Base-by-base conservation (phyloP, 2,329 filamentous ascomycete genomes). In the Cordyceps cicadae region DNA sequence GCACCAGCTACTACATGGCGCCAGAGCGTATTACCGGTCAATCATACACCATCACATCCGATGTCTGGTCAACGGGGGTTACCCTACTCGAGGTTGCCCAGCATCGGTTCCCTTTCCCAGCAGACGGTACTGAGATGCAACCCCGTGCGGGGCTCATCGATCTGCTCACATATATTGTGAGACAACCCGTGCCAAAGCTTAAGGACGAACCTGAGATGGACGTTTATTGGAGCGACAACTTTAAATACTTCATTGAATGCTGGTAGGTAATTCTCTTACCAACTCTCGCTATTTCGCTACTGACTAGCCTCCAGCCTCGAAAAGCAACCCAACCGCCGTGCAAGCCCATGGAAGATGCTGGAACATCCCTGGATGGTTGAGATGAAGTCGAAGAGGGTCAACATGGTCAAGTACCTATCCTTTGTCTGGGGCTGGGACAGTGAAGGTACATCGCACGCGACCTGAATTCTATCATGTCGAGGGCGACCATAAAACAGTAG, bases 161-260 rank as follows among this genome's bases (percentile, higher is more conserved):
- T 72, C 81, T 99, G 12, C 79, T 99, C 63, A 99, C 94, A 14
- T 99, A 97, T 72, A 99, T 99, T 71, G 94, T 99, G 50, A 87
- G 91, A 66, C 94, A 99, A 73, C 88, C 90, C 3, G 96, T 97
- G 62, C 94, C 94, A 2, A 95, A 92, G 73, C 79, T 99, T 64
- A 97, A 97, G 75, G 94, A 99, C 67, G 94, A 99, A 75, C 90
- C 90, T 0, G 86, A 91, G 37, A 90, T 89, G 66, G 87, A 87
- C 62, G 95, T 99, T 66, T 88, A 87, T 71, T 99, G 94, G 94
- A 96, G 90, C 67, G 90, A 95, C 67, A 96, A 90, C 70, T 97
- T 99, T 77, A 99, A 99, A 74, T 97, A 97, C 73, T 99, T 99
- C 69, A 97, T 99, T 68, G 92, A 97, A 77, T 97, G 92, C 84